Conservation (phyloP, 371 early-diverging fungal genomes). For the Mortierella sp. region DNA sequence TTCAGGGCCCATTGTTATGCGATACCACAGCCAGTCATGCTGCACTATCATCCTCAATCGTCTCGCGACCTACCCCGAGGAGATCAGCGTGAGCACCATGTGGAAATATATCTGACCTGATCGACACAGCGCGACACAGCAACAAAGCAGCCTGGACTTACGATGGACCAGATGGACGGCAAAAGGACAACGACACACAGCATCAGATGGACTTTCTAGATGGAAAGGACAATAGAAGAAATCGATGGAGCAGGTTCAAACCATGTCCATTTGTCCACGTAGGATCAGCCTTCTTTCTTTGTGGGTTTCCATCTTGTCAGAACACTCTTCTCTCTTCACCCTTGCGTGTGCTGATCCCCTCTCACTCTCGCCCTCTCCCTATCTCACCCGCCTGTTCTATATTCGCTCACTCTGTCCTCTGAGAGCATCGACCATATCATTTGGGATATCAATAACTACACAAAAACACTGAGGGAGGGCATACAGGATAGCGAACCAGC, state of each 20-base stretch:
- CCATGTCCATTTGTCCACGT: not conserved
- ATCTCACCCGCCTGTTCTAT: not conserved
- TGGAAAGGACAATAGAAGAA: not conserved
- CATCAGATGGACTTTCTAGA: not conserved
- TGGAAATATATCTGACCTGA: conserved; percentile 3
- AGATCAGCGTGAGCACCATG: not conserved
- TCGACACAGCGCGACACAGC: not conserved
- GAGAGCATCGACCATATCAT: not conserved
- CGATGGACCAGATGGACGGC: not conserved
- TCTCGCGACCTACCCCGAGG: not conserved
- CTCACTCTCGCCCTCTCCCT: not conserved
- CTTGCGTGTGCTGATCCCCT: not conserved
- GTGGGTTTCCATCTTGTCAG: not conserved
- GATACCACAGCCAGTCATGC: not conserved
- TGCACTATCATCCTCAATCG: not conserved
- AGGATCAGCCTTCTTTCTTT: not conserved
- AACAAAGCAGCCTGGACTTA: not conserved
- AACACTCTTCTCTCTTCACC: not conserved
- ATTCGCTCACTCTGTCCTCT: not conserved
- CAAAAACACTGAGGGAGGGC: not conserved
- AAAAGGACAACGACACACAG: not conserved
- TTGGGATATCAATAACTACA: not conserved
- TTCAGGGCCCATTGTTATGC: conserved; percentile 5
- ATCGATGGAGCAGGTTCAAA: not conserved
- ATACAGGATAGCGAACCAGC: not conserved